Evolutionary conservation across 164 flowering plant species (phyloP).

Genomic region (Annona cherimola): DNA sequence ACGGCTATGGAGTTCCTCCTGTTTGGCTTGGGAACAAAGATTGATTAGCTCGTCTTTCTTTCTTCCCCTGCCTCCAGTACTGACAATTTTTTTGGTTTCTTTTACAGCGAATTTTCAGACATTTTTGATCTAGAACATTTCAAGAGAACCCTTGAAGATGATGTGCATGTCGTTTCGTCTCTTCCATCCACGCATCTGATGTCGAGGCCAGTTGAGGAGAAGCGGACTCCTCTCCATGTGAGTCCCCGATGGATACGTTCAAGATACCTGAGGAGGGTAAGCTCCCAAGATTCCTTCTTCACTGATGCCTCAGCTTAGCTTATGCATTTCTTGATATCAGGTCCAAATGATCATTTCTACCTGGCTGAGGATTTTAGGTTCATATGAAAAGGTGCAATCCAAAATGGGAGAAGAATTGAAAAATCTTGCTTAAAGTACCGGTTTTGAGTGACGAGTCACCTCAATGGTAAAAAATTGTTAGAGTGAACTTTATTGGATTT

Average conservation of each 20-base stretch:
- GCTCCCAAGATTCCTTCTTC: conserved; percentile 8
- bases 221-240: conserved; percentile 70
- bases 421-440: too few relatives aligned
- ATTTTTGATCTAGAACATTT: conserved; percentile 93
- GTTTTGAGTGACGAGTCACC: too few relatives aligned
- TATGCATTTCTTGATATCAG: neutral
- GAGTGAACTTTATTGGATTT: too few relatives aligned
- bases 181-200: conserved; percentile 91
- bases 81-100: neutral
- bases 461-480: too few relatives aligned
- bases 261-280: conserved; percentile 70
- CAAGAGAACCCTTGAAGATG: conserved; percentile 65
- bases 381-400: too few relatives aligned
- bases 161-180: conserved; percentile 75
- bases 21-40: neutral
- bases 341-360: neutral
- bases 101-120: conserved; percentile 85
- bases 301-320: neutral
- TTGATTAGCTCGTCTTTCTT: neutral
- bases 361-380: too few relatives aligned
- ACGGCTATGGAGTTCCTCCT: neutral
- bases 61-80: neutral
- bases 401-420: too few relatives aligned
- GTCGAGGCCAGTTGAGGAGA: conserved; percentile 91
- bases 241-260: conserved; percentile 86